A percentile compares a stretch with the other conserved stretches of the same genome.
These are phyloP conservation scores for Arthrobotrys iridis DNA, from an alignment of 2,329 filamentous ascomycete genomes.

Conservation along the genomic window DNA sequence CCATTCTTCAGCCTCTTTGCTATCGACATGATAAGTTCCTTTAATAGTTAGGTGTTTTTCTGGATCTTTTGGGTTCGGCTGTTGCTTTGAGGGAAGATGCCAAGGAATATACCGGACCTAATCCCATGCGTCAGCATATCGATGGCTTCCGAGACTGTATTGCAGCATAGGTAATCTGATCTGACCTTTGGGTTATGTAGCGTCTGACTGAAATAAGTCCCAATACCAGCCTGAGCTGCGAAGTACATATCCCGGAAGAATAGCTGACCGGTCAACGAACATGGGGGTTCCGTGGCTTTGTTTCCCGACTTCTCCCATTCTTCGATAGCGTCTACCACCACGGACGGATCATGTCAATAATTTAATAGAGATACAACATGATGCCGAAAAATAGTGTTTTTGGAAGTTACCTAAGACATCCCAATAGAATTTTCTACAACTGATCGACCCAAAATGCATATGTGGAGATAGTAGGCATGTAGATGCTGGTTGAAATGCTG, in stretches of 20 bases:
- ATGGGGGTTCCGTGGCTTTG: conserved; percentile 68
- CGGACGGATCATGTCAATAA: background rate
- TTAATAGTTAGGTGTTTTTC: conserved; percentile 64
- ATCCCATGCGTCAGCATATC: background rate
- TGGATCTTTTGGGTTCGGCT: conserved; percentile 63
- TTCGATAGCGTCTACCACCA: conserved; percentile 69
- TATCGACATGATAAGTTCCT: conserved; percentile 73
- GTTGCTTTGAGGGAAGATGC: conserved; percentile 74
- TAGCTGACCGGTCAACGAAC: conserved; percentile 76
- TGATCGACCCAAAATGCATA: conserved; percentile 77
- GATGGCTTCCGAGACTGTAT: no score
- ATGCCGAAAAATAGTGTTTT: no score
- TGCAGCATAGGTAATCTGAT: conserved; percentile 58
- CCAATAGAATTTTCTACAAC: conserved; percentile 78
- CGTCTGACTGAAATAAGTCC: conserved; percentile 72
- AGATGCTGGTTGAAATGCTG: conserved; percentile 76
- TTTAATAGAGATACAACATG: background rate
- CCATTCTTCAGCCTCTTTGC: conserved; percentile 70
- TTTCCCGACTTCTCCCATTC: conserved; percentile 69
- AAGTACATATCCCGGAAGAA: conserved; percentile 88
- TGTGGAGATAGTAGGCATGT: conserved; percentile 79
- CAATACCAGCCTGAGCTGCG: conserved; percentile 75
- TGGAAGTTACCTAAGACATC: conserved; percentile 64
- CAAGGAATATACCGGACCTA: conserved; percentile 75
- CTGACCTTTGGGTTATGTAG: conserved; percentile 70